These are phyloP conservation scores for Paramecium octaurelia DNA, from an alignment of 73 alveolate species.

Conservation along the genomic window DNA sequence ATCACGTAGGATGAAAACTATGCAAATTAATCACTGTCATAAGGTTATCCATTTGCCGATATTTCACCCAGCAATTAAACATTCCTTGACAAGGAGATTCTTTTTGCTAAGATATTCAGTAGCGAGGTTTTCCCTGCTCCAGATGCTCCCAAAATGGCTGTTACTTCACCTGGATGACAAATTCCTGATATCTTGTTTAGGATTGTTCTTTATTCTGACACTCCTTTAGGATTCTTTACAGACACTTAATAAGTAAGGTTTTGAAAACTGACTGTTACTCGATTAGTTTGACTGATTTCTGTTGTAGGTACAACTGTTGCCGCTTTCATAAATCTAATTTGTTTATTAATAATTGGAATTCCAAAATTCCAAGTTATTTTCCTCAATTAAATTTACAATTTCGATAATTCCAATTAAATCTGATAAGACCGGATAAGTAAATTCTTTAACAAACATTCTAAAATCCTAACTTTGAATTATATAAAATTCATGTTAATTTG, in stretches of 20 bases:
- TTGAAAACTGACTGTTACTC: neutral
- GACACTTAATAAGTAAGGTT: neutral
- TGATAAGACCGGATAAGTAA: neutral
- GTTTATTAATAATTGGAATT: neutral
- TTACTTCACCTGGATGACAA: slow-evolving; percentile 81
- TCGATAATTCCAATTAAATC: neutral
- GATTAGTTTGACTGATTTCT: neutral
- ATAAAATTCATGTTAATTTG: too few relatives aligned
- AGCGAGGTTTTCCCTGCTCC: slow-evolving; percentile 97
- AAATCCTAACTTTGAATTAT: neutral
- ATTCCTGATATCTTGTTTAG: slow-evolving; percentile 76
- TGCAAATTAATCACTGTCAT: slow-evolving; percentile 67
- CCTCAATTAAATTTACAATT: neutral
- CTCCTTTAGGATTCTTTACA: neutral
- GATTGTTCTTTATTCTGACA: slow-evolving; percentile 48
- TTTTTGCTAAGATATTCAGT: slow-evolving; percentile 80
- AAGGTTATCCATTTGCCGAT: slow-evolving; percentile 75
- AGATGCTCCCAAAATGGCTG: slow-evolving; percentile 89
- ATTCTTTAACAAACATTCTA: neutral
- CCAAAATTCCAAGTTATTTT: neutral
- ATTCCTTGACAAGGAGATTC: slow-evolving; percentile 62
- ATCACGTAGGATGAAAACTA: slow-evolving; percentile 82
- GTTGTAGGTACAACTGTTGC: neutral
- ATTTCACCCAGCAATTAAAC: slow-evolving; percentile 76
- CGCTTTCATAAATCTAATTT: neutral